phyloP scores from a whole-genome alignment of 2,329 filamentous ascomycete species.

The Sarocladium kiliense region DNA sequence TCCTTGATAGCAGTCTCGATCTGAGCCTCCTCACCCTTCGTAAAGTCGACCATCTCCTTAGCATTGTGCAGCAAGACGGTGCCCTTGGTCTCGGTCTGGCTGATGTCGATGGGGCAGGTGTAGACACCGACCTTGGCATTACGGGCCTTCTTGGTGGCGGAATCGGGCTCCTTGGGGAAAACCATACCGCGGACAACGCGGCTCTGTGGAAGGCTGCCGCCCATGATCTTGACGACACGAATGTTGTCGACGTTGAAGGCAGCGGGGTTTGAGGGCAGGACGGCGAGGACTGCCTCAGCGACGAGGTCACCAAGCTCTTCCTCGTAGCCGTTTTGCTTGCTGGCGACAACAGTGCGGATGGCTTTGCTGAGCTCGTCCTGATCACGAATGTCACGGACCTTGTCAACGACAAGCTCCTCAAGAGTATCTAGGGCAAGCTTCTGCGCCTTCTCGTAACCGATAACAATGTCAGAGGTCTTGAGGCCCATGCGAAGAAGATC shows the following conservation, averaged over 20 bases:
- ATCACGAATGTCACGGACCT: constrained; percentile 77
- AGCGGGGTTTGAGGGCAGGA: constrained; percentile 89
- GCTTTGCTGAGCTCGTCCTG: constrained; percentile 88
- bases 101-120: constrained; percentile 91
- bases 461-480: constrained; percentile 96
- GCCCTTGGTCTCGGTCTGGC: constrained; percentile 97
- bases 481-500: constrained; percentile 93
- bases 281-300: constrained; percentile 76
- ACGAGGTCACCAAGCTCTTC: constrained; percentile 82
- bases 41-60: constrained; percentile 98
- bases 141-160: constrained; percentile 79
- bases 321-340: constrained; percentile 94
- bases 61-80: constrained; percentile 95
- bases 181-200: constrained; percentile 97
- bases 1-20: constrained; percentile 92
- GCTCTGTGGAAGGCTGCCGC: constrained; percentile 89
- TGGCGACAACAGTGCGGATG: constrained; percentile 88
- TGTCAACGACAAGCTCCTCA: constrained; percentile 86
- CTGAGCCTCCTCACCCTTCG: constrained; percentile 90
- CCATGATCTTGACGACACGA: constrained; percentile 99
- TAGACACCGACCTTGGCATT: constrained; percentile 97
- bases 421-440: constrained; percentile 79
- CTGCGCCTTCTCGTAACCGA: constrained; percentile 93
- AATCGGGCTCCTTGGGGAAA: constrained; percentile 92
- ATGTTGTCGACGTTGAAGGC: constrained; percentile 99